Conservation (phyloP, 352 stramenopile genomes). For the Globisporangium orthogonon region DNA sequence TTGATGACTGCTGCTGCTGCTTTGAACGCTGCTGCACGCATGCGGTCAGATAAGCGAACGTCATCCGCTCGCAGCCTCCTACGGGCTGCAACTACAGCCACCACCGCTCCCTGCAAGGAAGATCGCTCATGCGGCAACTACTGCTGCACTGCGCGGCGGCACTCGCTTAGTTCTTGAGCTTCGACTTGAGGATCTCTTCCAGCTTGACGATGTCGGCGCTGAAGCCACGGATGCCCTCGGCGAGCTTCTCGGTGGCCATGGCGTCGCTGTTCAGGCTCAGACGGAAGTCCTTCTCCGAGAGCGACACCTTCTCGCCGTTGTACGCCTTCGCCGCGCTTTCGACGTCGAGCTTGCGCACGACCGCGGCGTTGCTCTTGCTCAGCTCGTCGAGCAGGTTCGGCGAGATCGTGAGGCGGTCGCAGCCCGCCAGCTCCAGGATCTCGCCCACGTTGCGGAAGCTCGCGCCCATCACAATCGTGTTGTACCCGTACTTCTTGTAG, state of each 20-base stretch:
- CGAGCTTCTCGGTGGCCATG: constrained; percentile 97
- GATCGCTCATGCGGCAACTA: too few relatives aligned
- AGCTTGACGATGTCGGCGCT: constrained; percentile 97
- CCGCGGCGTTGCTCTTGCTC: constrained; percentile 54
- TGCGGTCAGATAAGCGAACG: too few relatives aligned
- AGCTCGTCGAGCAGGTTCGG: constrained; percentile 93
- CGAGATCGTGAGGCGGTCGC: constrained; percentile 98
- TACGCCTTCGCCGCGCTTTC: constrained; percentile 67
- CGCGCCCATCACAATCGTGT: constrained; percentile 95
- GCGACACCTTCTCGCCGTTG: constrained; percentile 69
- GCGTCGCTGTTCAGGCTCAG: constrained; percentile 97
- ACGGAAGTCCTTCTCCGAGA: constrained; percentile 95
- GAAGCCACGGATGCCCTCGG: constrained; percentile 97
- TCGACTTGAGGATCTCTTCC: constrained; percentile 95
- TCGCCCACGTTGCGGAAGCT: constrained; percentile 96
- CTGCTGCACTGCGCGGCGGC: neutral
- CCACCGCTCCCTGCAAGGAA: neutral
- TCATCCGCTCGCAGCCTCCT: too few relatives aligned
- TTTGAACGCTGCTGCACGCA: too few relatives aligned
- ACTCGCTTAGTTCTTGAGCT: constrained; percentile 79
- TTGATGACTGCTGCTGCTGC: too few relatives aligned
- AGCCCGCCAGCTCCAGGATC: constrained; percentile 95
- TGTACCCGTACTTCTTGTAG: constrained; percentile 97
- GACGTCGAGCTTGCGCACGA: constrained; percentile 84
- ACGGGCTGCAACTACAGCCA: too few relatives aligned